These are phyloP conservation scores for Isabelozyma heimii DNA, from an alignment of 805 yeast genomes.

Conservation along the genomic window DNA sequence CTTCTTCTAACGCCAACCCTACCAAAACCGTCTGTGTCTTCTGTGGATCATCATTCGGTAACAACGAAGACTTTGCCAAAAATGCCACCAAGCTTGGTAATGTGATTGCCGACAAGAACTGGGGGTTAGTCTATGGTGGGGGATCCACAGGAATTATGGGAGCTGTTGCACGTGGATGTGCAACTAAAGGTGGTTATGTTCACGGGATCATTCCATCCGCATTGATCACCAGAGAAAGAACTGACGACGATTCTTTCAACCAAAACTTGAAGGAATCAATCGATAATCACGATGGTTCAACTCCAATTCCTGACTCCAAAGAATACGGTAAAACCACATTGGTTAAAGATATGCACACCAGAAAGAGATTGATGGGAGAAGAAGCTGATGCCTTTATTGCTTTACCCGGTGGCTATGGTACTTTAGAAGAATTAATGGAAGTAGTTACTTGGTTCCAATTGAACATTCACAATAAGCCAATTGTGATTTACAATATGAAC, in stretches of 20 bases:
- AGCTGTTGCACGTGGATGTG: slow-evolving; percentile 62
- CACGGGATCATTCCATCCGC: slow-evolving; percentile 89
- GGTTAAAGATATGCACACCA: slow-evolving; percentile 86
- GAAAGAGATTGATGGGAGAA: slow-evolving; percentile 82
- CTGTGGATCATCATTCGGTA: slow-evolving; percentile 83
- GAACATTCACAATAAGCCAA: slow-evolving; percentile 81
- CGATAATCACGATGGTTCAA: slow-evolving; percentile 62
- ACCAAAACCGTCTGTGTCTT: slow-evolving; percentile 69
- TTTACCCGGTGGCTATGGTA: slow-evolving; percentile 90
- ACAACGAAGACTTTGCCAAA: slow-evolving; percentile 43
- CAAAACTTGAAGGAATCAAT: slow-evolving; percentile 48
- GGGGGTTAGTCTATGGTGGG: slow-evolving; percentile 87
- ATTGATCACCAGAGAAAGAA: slow-evolving; percentile 67
- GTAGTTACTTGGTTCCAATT: slow-evolving; percentile 88
- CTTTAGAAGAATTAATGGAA: slow-evolving; percentile 86
- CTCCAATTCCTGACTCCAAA: slow-evolving; percentile 58
- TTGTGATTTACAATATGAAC: slow-evolving; percentile 70
- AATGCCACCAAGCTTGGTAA: slow-evolving; percentile 62
- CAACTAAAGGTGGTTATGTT: slow-evolving; percentile 60
- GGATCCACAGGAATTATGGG: slow-evolving; percentile 89
- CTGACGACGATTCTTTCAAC: slow-evolving; percentile 42
- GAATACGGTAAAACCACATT: slow-evolving; percentile 76
- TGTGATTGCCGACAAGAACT: slow-evolving; percentile 52
- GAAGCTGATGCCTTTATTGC: slow-evolving; percentile 88
- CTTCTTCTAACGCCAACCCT: slow-evolving; percentile 17